Percentiles rank a stretch among this genome's conserved stretches.
phyloP scores from a whole-genome alignment of 2,329 filamentous ascomycete genomes.

The Alternaria ventricosa region DNA sequence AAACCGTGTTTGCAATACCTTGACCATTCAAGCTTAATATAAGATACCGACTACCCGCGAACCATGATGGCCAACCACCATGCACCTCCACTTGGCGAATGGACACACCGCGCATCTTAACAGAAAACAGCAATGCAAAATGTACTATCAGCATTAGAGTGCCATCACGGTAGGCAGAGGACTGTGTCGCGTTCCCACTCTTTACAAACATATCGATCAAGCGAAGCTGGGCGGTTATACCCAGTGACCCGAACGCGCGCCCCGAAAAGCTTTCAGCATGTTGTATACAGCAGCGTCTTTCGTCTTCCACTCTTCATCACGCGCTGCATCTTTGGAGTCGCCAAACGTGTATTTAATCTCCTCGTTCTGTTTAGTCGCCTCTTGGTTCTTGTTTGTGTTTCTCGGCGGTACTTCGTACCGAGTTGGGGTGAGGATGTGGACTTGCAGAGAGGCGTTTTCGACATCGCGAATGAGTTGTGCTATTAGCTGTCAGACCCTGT shows the following conservation, averaged over 20 bases:
- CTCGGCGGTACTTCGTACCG: constrained; percentile 1
- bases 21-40: not conserved
- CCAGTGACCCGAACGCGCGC: not conserved
- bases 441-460: not conserved
- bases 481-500: not conserved
- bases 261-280: not conserved
- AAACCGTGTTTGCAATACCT: not conserved
- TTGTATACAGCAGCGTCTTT: not conserved
- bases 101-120: not conserved
- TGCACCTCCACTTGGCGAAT: not conserved
- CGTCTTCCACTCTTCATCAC: not conserved
- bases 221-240: not conserved
- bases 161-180: not conserved
- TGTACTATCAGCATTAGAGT: not conserved
- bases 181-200: too few species aligned
- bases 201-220: not conserved
- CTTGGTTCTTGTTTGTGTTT: not conserved
- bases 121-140: not conserved
- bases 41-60: not conserved
- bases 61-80: not conserved
- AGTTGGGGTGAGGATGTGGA: constrained; percentile 12
- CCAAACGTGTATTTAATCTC: not conserved
- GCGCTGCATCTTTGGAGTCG: not conserved
- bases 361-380: not conserved
- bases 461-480: constrained; percentile 1